phyloP scores from a whole-genome alignment of 768 basidiomycete species.

The Krasilnikovozyma curviuscula region DNA sequence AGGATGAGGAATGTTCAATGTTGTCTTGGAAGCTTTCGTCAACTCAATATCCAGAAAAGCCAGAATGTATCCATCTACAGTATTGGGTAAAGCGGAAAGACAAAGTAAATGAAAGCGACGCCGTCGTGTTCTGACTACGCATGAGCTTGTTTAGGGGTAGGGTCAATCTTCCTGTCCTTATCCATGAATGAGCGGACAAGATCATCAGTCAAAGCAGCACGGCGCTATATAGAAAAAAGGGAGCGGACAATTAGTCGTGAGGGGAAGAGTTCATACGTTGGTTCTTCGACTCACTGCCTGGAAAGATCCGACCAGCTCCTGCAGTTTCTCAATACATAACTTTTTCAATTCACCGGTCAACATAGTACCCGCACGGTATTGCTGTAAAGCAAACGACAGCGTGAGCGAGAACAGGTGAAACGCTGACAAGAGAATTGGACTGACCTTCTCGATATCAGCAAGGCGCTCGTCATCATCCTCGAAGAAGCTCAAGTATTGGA shows the following conservation, averaged over 20 bases:
- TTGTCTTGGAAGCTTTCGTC: no score
- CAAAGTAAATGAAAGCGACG: no score
- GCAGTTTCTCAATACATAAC: conserved; percentile 61
- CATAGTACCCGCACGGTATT: conserved; percentile 71
- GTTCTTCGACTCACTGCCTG: conserved; percentile 41
- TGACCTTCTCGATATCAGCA: conserved; percentile 50
- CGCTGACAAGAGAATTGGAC: conserved; percentile 15
- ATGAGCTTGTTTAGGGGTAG: no score
- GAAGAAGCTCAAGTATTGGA: conserved; percentile 89
- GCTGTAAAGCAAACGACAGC: conserved; percentile 34
- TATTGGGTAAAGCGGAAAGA: no score
- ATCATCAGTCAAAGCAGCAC: conserved; percentile 60
- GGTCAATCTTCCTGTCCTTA: conserved; percentile 48
- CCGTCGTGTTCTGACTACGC: no score
- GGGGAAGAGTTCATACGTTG: background rate
- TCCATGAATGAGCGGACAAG: conserved; percentile 64
- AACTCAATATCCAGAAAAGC: no score
- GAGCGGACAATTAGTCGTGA: background rate
- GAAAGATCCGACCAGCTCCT: conserved; percentile 65
- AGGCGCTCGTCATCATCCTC: conserved; percentile 86
- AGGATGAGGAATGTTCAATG: no score
- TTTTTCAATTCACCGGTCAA: conserved; percentile 83
- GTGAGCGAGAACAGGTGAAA: background rate
- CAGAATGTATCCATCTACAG: no score
- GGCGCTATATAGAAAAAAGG: conserved; percentile 35